Evolutionary conservation across 306 rosid species (phyloP).

Genomic region (Vigna hirtella): DNA sequence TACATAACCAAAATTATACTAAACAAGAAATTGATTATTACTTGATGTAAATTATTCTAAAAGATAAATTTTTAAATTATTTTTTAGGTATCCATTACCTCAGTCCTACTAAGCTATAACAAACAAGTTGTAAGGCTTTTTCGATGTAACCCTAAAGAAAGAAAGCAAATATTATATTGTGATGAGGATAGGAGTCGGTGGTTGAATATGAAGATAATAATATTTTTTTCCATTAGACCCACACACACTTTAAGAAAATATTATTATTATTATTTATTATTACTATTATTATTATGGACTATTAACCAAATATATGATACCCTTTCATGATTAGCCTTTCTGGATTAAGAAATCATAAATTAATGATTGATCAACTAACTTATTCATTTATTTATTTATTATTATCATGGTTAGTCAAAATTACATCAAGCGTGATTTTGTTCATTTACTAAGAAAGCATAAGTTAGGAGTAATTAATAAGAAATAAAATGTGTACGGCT

Average conservation of each 20-base stretch:
- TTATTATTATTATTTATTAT: too few relatives aligned
- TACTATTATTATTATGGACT: neutral
- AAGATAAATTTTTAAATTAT: too few relatives aligned
- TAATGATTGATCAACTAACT: neutral
- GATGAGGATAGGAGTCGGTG: conserved; percentile 34
- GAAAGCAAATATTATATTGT: conserved; percentile 10
- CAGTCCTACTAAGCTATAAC: neutral
- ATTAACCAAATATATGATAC: neutral
- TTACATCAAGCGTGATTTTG: neutral
- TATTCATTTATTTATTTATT: neutral
- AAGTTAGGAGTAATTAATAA: too few relatives aligned
- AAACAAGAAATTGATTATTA: too few relatives aligned
- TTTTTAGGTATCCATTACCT: neutral
- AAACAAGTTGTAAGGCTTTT: neutral
- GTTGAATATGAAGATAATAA: conserved; percentile 18
- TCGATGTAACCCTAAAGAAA: neutral
- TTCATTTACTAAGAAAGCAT: neutral
- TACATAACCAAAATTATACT: too few relatives aligned
- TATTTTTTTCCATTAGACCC: neutral
- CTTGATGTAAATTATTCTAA: too few relatives aligned
- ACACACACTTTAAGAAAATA: neutral
- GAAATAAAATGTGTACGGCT: too few relatives aligned
- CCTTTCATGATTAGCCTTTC: conserved; percentile 19
- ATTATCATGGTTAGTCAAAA: neutral
- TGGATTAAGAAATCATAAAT: neutral